A percentile compares a stretch with the other conserved stretches of the same genome.
phyloP scores from a whole-genome alignment of 1,284 basidiomycete genomes.

The Fomitopsis pinicola region DNA sequence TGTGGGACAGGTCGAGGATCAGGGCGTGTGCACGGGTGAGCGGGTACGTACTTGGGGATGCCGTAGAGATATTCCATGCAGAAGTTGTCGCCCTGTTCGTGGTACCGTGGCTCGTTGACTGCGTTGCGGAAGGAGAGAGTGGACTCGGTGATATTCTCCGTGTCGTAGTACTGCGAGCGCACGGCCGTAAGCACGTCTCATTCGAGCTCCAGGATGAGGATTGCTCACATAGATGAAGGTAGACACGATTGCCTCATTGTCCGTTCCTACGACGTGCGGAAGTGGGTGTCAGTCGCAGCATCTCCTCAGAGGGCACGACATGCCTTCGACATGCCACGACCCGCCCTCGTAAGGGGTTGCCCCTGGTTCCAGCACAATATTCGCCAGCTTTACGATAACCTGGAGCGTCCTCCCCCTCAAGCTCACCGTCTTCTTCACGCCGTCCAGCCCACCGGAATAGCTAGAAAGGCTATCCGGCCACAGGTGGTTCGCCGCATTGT shows the following conservation, averaged over 20 bases:
- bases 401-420: slow-evolving; percentile 31
- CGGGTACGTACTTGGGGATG: neutral
- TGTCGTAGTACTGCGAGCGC: slow-evolving; percentile 10
- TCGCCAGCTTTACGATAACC: slow-evolving; percentile 48
- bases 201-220: too few species aligned
- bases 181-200: neutral
- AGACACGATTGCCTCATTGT: slow-evolving; percentile 44
- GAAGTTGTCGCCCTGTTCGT: slow-evolving; percentile 1
- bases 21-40: neutral
- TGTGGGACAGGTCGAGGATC: neutral
- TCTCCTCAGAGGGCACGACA: too few species aligned
- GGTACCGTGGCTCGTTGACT: neutral
- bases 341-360: slow-evolving; percentile 28
- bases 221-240: slow-evolving; percentile 32
- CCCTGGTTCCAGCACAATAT: slow-evolving; percentile 43
- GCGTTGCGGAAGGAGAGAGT: slow-evolving; percentile 9
- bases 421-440: neutral
- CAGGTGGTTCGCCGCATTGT: neutral
- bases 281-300: neutral
- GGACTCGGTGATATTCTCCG: slow-evolving; percentile 14
- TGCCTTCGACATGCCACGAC: slow-evolving; percentile 32
- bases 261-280: slow-evolving; percentile 15
- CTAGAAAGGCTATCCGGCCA: neutral
- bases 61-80: slow-evolving; percentile 3
- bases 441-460: neutral